Conservation (phyloP, 1,284 basidiomycete genomes). For the Heterobasidion irregulare region DNA sequence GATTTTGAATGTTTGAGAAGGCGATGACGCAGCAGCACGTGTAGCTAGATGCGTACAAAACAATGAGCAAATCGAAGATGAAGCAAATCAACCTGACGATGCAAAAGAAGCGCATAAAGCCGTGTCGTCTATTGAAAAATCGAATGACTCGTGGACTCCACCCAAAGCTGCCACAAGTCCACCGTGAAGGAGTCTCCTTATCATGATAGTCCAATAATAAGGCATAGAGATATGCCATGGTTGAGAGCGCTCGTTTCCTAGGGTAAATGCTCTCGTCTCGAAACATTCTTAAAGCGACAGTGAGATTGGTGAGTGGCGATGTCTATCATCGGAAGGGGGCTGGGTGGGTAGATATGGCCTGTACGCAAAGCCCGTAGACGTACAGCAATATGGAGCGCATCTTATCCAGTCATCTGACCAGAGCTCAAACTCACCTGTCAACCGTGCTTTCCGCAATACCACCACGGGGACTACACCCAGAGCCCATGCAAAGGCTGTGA, state of each 20-base stretch:
- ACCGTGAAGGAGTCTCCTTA: not conserved
- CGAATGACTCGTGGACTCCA: no score
- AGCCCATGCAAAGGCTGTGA: conserved; percentile 25
- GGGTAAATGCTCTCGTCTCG: no score
- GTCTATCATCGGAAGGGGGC: no score
- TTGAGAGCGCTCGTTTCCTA: no score
- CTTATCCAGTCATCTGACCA: no score
- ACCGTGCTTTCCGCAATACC: conserved; percentile 43
- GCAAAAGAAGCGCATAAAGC: not conserved
- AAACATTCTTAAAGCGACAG: no score
- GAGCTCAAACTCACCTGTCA: conserved; percentile 35
- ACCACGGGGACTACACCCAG: conserved; percentile 40
- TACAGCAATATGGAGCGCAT: no score
- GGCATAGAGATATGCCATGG: no score
- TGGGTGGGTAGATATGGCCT: no score
- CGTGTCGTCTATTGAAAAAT: not conserved
- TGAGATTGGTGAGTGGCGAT: no score
- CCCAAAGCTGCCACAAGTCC: no score
- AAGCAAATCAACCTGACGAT: not conserved
- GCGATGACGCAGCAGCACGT: conserved; percentile 40
- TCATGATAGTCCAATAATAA: no score
- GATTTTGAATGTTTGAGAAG: conserved; percentile 35
- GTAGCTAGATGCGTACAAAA: conserved; percentile 24
- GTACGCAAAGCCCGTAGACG: not conserved
- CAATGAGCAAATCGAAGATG: conserved; percentile 1